Base-by-base conservation (phyloP, 768 basidiomycete genomes). In the Xerocomus potaroensis region DNA sequence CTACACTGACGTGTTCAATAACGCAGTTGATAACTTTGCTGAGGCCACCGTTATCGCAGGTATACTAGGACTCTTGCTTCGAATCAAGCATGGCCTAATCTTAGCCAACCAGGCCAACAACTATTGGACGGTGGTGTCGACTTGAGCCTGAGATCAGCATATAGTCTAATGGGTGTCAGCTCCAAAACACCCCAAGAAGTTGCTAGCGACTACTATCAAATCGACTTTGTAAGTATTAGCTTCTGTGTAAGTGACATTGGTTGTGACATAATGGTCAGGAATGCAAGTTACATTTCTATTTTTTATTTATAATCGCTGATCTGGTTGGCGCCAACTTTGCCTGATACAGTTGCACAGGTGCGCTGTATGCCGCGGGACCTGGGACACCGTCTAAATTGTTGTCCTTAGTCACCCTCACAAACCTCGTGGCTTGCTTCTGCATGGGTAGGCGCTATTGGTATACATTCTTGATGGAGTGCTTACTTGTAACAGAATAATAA, bases 391-490 rank as follows among this genome's bases (percentile, higher is more conserved):
- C 11, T 47, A 49, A 73, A n/a, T n/a, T n/a, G 47, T 72, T 70
- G 47, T 72, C 72, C 55, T 72, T 31, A 84, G 56, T 72, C 78
- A 3, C 83, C 83, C 1, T 80, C 81, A 26, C 73, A 82, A 58
- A 78, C 76, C 0, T 84, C 82, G 1, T 77, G 76, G 69, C 66
- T 84, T 18, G 80, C 80, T n/a, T 74, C 79, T 5, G 72, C 81
- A 18, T 80, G 80, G 81, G 83, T 81, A 62, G 41, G 68, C 35
- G 4, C 18, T 3, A 10, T 22, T 43, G n/a, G 23, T 12, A 30
- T 9, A 26, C n/a, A 8, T 35, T 31, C n/a, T 12, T 14, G 10
- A 1, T 50, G 41, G n/a, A 3, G 2, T 30, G 5, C 43, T 57
- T 39, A 60, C 9, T 9, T 37, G 36, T 0, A 6, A 24, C 35